Percentiles rank a stretch among this genome's conserved stretches.
phyloP scores from a whole-genome alignment of 2,329 filamentous ascomycete species.

The Diaporthe australafricana region DNA sequence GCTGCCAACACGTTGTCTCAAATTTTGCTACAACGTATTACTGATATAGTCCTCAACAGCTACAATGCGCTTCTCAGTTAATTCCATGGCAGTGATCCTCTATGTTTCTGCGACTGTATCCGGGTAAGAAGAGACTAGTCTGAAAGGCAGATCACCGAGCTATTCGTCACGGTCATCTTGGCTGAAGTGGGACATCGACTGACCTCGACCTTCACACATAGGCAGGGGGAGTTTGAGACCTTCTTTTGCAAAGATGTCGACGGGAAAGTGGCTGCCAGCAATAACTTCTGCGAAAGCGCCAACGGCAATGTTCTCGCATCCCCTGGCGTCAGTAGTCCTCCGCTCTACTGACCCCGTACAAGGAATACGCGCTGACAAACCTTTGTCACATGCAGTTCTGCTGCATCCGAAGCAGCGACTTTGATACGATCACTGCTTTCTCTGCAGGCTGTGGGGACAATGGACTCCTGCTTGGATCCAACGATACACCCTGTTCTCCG shows the following conservation, averaged over 20 bases:
- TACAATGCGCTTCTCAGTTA: not conserved
- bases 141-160: not conserved
- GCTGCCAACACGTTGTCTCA: not conserved
- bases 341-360: not conserved
- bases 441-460: conserved; percentile 9
- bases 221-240: not conserved
- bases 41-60: not conserved
- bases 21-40: not conserved
- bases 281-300: conserved; percentile 7
- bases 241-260: conserved; percentile 7
- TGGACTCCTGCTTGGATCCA: not conserved
- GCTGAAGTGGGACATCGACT: not conserved
- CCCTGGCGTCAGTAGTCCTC: not conserved
- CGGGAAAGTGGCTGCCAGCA: conserved; percentile 1
- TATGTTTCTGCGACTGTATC: not conserved
- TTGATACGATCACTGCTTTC: not conserved
- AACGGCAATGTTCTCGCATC: conserved; percentile 3
- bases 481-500: not conserved
- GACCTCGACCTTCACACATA: not conserved
- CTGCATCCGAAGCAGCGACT: conserved; percentile 11
- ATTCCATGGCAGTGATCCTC: not conserved
- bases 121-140: not conserved
- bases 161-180: no score
- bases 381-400: not conserved
- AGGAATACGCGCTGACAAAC: not conserved